Percentiles rank a stretch among this genome's conserved stretches.
phyloP scores from a whole-genome alignment of 2,329 filamentous ascomycete species.

The Arthrocladium fulminans region DNA sequence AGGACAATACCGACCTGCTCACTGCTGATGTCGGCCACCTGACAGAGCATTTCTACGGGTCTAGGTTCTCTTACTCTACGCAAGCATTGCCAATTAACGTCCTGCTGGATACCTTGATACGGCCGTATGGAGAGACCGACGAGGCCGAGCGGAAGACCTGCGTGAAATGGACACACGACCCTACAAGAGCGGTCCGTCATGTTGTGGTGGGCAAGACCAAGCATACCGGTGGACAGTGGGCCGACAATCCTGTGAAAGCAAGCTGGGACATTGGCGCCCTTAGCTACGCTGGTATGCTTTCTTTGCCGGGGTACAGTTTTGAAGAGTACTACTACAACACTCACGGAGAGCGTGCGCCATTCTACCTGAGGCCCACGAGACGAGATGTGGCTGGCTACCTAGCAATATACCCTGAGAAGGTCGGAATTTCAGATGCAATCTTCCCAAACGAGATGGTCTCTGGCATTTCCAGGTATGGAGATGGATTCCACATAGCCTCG shows the following conservation, averaged over 20 bases:
- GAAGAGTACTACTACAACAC: constrained; percentile 41
- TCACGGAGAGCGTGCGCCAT: constrained; percentile 36
- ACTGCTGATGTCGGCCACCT: constrained; percentile 39
- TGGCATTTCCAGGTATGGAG: constrained; percentile 35
- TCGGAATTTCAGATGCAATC: constrained; percentile 43
- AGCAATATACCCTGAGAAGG: constrained; percentile 44
- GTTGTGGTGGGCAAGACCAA: constrained; percentile 45
- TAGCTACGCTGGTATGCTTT: constrained; percentile 55
- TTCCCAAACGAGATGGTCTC: constrained; percentile 35
- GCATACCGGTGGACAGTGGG: constrained; percentile 52
- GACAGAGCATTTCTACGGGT: constrained; percentile 49
- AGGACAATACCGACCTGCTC: constrained; percentile 38
- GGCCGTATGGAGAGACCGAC: constrained; percentile 51
- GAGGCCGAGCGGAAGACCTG: constrained; percentile 42
- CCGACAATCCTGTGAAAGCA: constrained; percentile 43
- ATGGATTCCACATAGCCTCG: constrained; percentile 44
- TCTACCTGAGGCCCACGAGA: constrained; percentile 48
- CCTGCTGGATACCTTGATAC: constrained; percentile 50
- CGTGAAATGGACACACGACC: constrained; percentile 46
- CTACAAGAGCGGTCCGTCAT: constrained; percentile 44
- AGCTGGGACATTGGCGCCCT: constrained; percentile 51
- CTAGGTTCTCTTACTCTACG: constrained; percentile 52
- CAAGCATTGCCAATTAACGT: constrained; percentile 54
- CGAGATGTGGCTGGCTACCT: constrained; percentile 49
- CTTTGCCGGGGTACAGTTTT: constrained; percentile 51